phyloP scores from a whole-genome alignment of 768 basidiomycete genomes.

The Leccinum imitatum region DNA sequence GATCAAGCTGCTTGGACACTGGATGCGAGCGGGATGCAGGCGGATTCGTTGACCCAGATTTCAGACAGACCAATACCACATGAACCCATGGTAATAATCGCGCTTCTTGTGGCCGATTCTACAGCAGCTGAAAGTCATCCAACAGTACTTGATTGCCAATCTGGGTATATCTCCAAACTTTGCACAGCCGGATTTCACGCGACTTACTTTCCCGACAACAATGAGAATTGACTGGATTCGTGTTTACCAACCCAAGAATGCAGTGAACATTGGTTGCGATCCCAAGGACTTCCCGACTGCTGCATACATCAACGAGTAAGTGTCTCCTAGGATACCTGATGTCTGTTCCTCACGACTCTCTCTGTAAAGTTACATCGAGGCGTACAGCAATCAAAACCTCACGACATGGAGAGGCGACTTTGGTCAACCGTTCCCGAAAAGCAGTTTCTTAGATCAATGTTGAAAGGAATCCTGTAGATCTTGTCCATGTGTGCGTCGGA shows the following conservation, averaged over 20 bases:
- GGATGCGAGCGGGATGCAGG: conserved; percentile 57
- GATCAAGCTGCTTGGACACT: conserved; percentile 69
- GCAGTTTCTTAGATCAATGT: conserved; percentile 58
- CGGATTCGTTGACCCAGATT: conserved; percentile 58
- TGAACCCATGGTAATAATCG: conserved; percentile 73
- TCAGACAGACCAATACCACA: conserved; percentile 68
- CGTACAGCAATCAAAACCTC: conserved; percentile 78
- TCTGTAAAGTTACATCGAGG: conserved; percentile 49
- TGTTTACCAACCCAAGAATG: conserved; percentile 77
- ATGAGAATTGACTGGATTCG: conserved; percentile 88
- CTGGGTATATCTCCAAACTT: conserved; percentile 86
- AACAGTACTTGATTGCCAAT: conserved; percentile 80
- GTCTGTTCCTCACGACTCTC: conserved; percentile 5
- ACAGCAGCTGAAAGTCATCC: conserved; percentile 1
- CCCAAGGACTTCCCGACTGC: conserved; percentile 77
- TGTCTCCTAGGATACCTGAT: not conserved
- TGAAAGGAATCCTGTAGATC: conserved; percentile 27
- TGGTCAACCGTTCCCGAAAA: conserved; percentile 69
- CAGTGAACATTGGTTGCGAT: conserved; percentile 82
- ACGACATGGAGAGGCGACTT: conserved; percentile 73
- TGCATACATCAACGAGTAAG: conserved; percentile 74
- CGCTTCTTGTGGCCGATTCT: not conserved
- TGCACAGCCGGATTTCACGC: conserved; percentile 65
- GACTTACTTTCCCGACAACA: conserved; percentile 67
- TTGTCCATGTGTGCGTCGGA: conserved; percentile 8